Evolutionary conservation across 2,329 filamentous ascomycete genomes (phyloP), one percentile per base, ranked within the genome.

Genomic region (Fusarium devonianum): DNA sequence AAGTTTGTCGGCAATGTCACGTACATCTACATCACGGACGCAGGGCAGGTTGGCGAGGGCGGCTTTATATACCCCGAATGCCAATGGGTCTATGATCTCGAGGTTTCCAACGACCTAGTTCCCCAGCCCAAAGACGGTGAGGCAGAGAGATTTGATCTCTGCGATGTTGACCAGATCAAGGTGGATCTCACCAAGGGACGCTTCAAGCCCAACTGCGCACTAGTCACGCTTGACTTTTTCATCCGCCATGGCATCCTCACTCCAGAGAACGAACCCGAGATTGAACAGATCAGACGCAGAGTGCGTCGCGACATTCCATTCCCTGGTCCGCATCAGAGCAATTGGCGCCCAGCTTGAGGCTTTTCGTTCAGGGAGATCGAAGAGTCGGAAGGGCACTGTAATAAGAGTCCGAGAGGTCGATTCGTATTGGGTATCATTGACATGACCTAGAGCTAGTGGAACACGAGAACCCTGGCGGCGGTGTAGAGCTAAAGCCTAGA

Each of bases 191-290:
- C 79, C 12, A 75, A 77, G 41, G 90, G 89, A 11, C 82, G 87
- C 62, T 99, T 93, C 77, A 99, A 99, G 77, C 89, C 92, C 2
- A 97, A 97, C 70, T 97, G 92, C 71, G 88, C 89, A 11, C 70
- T 94, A 49, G 83, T 96, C 36, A 75, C 94, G 68, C 73, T 97
- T 34, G 92, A 97, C 70, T 99, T 97, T 75, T 89, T 99, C 68
- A 79, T 96, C 60, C 82, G 93, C 42, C 90, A 92, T 71, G 89
- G 90, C 1, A 83, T 96, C 54, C 68, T 97, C 67, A 95, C 87
- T 7, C 72, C 77, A 32, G 89, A 89, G 63, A 90, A 92, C 67
- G 92, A 97, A 74, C 80, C 82, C 38, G 77, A 93, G 65, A 92
- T 88, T 67, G 78, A 88, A 55, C 86, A 92, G 73, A 92, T 97